Percentiles rank a stretch among this genome's conserved stretches.
Conservation (phyloP, 129 eudicot species). For the Mikania micrantha region DNA sequence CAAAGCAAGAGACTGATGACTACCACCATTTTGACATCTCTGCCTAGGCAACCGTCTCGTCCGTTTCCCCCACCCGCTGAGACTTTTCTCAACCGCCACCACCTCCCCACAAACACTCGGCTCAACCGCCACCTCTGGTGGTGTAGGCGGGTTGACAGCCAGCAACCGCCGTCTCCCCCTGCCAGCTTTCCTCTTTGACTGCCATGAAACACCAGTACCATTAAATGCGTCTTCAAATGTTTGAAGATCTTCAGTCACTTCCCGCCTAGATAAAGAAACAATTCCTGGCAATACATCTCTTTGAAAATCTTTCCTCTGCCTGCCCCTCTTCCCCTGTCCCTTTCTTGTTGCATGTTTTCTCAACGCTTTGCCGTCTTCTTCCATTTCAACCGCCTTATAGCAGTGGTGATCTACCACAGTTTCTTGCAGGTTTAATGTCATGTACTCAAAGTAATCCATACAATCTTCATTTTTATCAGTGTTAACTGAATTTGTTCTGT, state of each 20-base stretch:
- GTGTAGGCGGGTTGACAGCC: slow-evolving; percentile 13
- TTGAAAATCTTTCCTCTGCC: slow-evolving; percentile 63
- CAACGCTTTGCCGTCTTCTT: slow-evolving; percentile 13
- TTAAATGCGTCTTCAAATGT: slow-evolving; percentile 55
- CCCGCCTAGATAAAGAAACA: slow-evolving; percentile 46
- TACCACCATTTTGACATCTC: slow-evolving; percentile 32
- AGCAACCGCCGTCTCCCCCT: slow-evolving; percentile 39
- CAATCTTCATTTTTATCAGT: slow-evolving; percentile 19
- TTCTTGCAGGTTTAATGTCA: slow-evolving; percentile 63
- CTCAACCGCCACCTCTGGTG: slow-evolving; percentile 6
- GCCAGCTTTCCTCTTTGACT: slow-evolving; percentile 34
- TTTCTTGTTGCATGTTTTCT: slow-evolving; percentile 38
- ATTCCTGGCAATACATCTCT: slow-evolving; percentile 66
- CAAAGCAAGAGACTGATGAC: slow-evolving; percentile 32
- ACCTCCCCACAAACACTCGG: slow-evolving; percentile 31
- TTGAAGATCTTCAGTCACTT: slow-evolving; percentile 59
- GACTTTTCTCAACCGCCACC: slow-evolving; percentile 33
- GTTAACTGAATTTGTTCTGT: not conserved
- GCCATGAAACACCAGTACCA: slow-evolving; percentile 43
- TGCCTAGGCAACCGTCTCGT: slow-evolving; percentile 74
- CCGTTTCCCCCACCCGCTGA: slow-evolving; percentile 80
- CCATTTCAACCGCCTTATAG: slow-evolving; percentile 16
- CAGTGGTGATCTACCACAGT: slow-evolving; percentile 18
- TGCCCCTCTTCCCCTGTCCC: slow-evolving; percentile 54
- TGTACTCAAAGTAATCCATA: slow-evolving; percentile 73